Evolutionary conservation across 768 basidiomycete species (phyloP), one percentile per base, ranked within the genome.

Genomic region (Phylloporus scabripes): DNA sequence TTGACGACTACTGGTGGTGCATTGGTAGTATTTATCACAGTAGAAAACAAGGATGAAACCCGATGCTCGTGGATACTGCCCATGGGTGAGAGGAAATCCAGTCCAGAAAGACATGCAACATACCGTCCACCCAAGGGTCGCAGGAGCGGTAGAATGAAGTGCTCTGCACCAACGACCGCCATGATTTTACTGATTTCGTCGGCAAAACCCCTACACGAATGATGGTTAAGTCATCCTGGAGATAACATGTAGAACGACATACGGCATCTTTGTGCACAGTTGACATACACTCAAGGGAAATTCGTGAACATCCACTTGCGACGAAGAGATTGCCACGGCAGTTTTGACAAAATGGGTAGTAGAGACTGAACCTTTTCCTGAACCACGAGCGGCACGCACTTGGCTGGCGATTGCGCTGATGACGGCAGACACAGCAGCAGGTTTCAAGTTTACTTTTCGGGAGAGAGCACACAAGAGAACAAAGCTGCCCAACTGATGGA

Each of bases 401-500:
- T 75, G 78, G 17, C 68, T 65, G 4, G 77, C 60, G 69, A 91
- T 81, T 2, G 76, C 62, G 28, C 62, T 62, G 8, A 90, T 52
- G 17, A 92, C 76, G 2, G 75, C 72, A 48, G 77, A 78, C 48
- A 91, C 51, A 1, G 85, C 87, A 17, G 77, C 60, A 1, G 78
- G 55, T 1, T 80, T 73, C 29, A 94, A 59, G 11, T 73, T 71
- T 45, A 78, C 78, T 66, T 82, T 84, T 54, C 81, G 81, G 0
- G 87, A 80, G 20, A 94, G 72, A 0, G 82, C 74, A 1, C 83
- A 79, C 0, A 93, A 70, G 8, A 93, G 73, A 49, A 92, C 76
- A 58, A 85, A 87, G 55, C 79, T 81, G 39, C 82, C 85, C 11
- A 93, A 74, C 87, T 87, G 51, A 10, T 39, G 9, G 14, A 26